These are phyloP conservation scores for Leccinum imitatum DNA, from an alignment of 768 basidiomycete genomes.

Conservation along the genomic window DNA sequence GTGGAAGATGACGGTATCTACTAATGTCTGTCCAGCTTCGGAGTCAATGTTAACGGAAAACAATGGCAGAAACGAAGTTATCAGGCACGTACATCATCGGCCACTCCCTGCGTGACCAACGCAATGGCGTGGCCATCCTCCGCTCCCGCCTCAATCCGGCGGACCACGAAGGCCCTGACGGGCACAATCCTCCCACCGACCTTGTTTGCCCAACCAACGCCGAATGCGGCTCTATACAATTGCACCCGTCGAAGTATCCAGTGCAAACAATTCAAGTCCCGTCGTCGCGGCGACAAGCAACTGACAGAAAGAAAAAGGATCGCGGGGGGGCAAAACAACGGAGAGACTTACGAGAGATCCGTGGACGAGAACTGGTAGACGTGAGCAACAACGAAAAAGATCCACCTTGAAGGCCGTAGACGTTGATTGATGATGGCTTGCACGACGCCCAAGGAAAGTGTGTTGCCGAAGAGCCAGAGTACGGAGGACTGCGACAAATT, in stretches of 20 bases:
- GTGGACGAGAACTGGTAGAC: too few relatives aligned
- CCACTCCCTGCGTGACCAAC: constrained; percentile 58
- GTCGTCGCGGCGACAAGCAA: constrained; percentile 71
- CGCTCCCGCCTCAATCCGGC: constrained; percentile 28
- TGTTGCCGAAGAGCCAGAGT: too few relatives aligned
- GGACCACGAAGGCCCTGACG: constrained; percentile 57
- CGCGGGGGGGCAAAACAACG: too few relatives aligned
- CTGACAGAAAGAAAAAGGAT: constrained; percentile 86
- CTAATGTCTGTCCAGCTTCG: constrained; percentile 43
- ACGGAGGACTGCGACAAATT: too few relatives aligned
- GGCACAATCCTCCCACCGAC: constrained; percentile 59
- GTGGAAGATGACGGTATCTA: constrained; percentile 76
- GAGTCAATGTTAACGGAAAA: constrained; percentile 10
- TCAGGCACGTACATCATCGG: constrained; percentile 53
- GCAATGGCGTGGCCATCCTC: constrained; percentile 42
- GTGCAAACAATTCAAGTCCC: constrained; percentile 71
- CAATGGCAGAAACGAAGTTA: neutral
- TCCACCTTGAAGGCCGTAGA: too few relatives aligned
- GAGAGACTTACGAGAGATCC: too few relatives aligned
- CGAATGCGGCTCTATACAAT: constrained; percentile 80
- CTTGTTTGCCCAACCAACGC: constrained; percentile 62
- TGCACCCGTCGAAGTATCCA: constrained; percentile 77
- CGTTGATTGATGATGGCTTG: too few relatives aligned
- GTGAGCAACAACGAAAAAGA: too few relatives aligned
- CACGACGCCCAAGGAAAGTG: too few relatives aligned